Evolutionary conservation across 495 filamentous ascomycete genomes (phyloP).

Genomic region (Bacidia rubella): DNA sequence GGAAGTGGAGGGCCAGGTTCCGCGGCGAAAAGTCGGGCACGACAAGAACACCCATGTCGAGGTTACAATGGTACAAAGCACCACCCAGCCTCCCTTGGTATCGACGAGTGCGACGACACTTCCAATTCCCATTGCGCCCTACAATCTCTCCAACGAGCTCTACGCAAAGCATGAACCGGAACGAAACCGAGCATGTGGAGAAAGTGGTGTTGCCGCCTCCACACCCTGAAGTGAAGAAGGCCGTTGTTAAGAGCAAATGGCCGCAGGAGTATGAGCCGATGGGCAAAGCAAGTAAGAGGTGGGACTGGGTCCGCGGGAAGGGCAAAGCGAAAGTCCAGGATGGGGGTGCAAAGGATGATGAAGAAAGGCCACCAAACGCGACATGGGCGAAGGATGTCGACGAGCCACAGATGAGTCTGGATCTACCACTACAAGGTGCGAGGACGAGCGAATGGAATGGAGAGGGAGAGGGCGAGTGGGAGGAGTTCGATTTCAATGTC

Average conservation of each 20-base stretch:
- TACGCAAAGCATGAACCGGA: not conserved
- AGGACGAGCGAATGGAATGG: constrained; percentile 6
- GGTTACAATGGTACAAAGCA: constrained; percentile 1
- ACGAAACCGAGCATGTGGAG: not conserved
- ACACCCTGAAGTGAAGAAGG: not conserved
- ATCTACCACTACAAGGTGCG: constrained; percentile 13
- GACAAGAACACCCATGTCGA: not conserved
- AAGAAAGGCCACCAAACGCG: constrained; percentile 10
- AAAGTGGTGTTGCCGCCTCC: constrained; percentile 2
- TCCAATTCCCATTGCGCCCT: not conserved
- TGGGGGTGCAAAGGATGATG: no score
- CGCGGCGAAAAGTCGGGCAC: not conserved
- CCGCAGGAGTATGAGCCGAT: constrained; percentile 4
- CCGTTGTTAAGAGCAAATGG: not conserved
- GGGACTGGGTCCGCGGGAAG: no score
- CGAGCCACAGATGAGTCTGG: constrained; percentile 5
- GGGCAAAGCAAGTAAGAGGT: no score
- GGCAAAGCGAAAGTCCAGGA: no score
- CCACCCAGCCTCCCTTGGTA: not conserved
- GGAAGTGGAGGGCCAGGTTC: constrained; percentile 1
- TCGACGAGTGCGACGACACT: not conserved
- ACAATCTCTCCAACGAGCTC: not conserved
- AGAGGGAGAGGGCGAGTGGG: constrained; percentile 1
- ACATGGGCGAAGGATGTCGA: constrained; percentile 14
- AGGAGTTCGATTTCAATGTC: not conserved